phyloP scores from a whole-genome alignment of 2,329 filamentous ascomycete species.

The Arthrobotrys pseudoclavata region DNA sequence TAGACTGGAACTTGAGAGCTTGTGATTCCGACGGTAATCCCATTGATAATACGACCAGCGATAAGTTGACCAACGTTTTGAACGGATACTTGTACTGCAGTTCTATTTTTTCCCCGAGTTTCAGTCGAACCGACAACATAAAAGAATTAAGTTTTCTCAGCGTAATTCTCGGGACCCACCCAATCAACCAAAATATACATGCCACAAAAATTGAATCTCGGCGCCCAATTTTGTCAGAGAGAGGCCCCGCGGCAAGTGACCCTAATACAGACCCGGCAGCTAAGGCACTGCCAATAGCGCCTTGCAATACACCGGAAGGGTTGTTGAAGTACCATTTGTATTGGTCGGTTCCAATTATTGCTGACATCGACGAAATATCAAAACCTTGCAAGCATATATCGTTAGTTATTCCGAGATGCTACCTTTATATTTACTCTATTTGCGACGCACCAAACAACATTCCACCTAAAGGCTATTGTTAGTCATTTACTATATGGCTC shows the following conservation, averaged over 20 bases:
- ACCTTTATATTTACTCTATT: background rate
- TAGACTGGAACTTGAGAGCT: conserved; percentile 68
- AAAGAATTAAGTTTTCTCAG: background rate
- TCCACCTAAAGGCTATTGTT: conserved; percentile 6
- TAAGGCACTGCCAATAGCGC: conserved; percentile 66
- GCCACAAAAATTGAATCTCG: conserved; percentile 68
- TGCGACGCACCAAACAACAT: conserved; percentile 10
- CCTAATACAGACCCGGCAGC: conserved; percentile 70
- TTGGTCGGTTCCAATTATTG: conserved; percentile 70
- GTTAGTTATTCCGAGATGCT: background rate
- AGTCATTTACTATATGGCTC: background rate
- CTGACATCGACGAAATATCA: conserved; percentile 72
- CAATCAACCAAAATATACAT: conserved; percentile 68
- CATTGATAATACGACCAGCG: conserved; percentile 64
- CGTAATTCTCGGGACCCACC: conserved; percentile 53
- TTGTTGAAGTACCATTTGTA: conserved; percentile 71
- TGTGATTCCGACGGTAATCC: conserved; percentile 66
- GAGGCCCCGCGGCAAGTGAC: conserved; percentile 68
- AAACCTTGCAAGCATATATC: conserved; percentile 66
- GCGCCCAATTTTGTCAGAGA: conserved; percentile 69
- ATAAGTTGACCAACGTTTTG: conserved; percentile 64
- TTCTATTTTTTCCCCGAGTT: conserved; percentile 6
- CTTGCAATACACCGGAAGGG: conserved; percentile 68
- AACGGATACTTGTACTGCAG: conserved; percentile 63
- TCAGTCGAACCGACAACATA: background rate